phyloP scores from a whole-genome alignment of 768 basidiomycete species.

The Tylopilus plumbeoviolaceoides region DNA sequence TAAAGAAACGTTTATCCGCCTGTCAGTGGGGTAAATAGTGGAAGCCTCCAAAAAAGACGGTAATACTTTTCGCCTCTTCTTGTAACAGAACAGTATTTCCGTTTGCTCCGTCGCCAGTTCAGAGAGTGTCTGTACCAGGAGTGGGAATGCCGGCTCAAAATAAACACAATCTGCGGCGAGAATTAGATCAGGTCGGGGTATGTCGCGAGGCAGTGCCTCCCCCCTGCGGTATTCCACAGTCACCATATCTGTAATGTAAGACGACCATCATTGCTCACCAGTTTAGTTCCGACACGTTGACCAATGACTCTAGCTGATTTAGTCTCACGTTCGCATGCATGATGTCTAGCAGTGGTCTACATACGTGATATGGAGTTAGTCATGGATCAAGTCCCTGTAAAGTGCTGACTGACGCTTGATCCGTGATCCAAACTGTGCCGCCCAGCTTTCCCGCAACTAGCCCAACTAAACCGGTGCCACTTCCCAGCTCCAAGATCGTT shows the following conservation, averaged over 20 bases:
- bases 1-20: constrained; percentile 89
- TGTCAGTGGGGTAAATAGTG: constrained; percentile 26
- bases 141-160: constrained; percentile 88
- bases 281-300: constrained; percentile 69
- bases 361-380: constrained; percentile 11
- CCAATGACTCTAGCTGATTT: constrained; percentile 53
- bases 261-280: constrained; percentile 51
- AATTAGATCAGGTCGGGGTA: constrained; percentile 60
- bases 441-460: constrained; percentile 72
- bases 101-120: constrained; percentile 54
- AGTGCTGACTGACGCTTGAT: constrained; percentile 71
- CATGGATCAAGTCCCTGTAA: constrained; percentile 1
- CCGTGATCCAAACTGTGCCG: constrained; percentile 74
- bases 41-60: background rate
- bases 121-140: constrained; percentile 75
- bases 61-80: constrained; percentile 82
- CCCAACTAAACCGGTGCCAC: constrained; percentile 92
- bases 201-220: constrained; percentile 42
- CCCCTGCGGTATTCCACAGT: constrained; percentile 51
- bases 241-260: background rate
- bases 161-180: constrained; percentile 95
- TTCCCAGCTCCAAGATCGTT: constrained; percentile 78
- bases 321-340: constrained; percentile 71
- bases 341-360: constrained; percentile 70
- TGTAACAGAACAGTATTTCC: constrained; percentile 88